Evolutionary conservation across 2,329 filamentous ascomycete genomes (phyloP), one percentile per base, ranked within the genome.

Genomic region (Epichloe glyceriae): DNA sequence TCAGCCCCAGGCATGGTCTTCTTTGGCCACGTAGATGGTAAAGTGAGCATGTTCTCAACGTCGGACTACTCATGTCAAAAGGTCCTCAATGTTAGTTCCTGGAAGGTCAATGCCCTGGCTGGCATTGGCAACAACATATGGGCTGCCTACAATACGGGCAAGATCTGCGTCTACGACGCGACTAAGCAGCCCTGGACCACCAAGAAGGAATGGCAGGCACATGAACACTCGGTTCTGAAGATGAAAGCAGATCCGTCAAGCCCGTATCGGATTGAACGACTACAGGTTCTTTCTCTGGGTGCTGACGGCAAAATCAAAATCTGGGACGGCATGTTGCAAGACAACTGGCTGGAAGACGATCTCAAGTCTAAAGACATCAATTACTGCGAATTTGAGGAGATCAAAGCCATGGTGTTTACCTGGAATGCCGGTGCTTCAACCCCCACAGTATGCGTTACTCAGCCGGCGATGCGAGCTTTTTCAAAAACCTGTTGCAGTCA

Each of bases 361-460:
- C 95, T 98, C 89, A 88, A 94, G 62, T 76, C 78, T 34, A 81
- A 83, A 54, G 90, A 96, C 60, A 74, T 78, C 0, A 79, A 93
- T 46, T 97, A 88, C 62, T 96, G 90, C 70, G 76, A 79, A 30
- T 95, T 97, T 64, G 78, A 89, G 50, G 83, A 94, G 59, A 73
- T 97, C 52, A 84, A 81, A 46, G 83, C 86, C 12, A 73, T 88
- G 38, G 80, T 95, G 26, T 77, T 97, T 72, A 96, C 90, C 0
- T 98, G 93, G 93, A 98, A 98, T 64, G 91, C 90, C 1, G 93
- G 93, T 1, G 93, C 93, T n/a, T 85, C 85, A 15, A 95, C 93
- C 93, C 93, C 0, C 83, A 82, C 52, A 86, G 83, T 60, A 72
- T 97, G 35, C 79, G 86, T 50, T 80, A 86, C 55, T 80, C 80